Evolutionary conservation across 2,329 filamentous ascomycete species (phyloP), one percentile per base, ranked within the genome.

Genomic region (Hypoxylon sp.): DNA sequence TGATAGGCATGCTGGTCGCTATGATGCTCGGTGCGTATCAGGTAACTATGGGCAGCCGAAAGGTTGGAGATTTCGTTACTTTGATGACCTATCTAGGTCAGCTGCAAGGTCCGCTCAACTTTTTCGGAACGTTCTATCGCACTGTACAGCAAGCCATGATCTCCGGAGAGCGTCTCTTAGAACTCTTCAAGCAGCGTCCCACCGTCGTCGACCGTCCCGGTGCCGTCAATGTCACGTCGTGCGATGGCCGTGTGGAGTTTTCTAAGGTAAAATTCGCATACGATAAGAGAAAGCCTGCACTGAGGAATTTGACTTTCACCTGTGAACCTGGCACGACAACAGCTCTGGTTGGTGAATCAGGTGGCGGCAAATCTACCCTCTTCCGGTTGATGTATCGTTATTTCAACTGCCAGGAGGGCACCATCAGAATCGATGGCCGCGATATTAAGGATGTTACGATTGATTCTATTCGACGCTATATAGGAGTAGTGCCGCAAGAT

Each of bases 141-240:
- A 96, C 94, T 68, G 95, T 98, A 5, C 96, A 98, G 81, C 96
- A 94, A 74, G 93, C 95, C 58, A 93, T 99, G 91, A 98, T 99
- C 77, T 98, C 97, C 65, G 94, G 95, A 3, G 96, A 99, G 84
- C 91, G 96, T 17, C 91, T 99, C 79, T 83, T 99, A 60, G 96
- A 98, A 80, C 85, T 99, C 17, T 98, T 99, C 88, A 97, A 97
- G 80, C 96, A 98, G 76, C 90, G 94, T 74, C 95, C 96, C 0
- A 97, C 94, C 0, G 95, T 99, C 29, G 86, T 95, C 6, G 96
- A 99, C 78, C 86, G 86, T 14, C 89, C 91, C 0, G 83, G 86
- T 59, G 93, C 91, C 1, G 80, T 83, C 51, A 83, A 86, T 0
- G 81, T 98, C 67, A 80, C 84, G 19, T 82, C 85, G 3, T 98